Base-by-base conservation (phyloP, 306 rosid species). In the Citrullus amarus region DNA sequence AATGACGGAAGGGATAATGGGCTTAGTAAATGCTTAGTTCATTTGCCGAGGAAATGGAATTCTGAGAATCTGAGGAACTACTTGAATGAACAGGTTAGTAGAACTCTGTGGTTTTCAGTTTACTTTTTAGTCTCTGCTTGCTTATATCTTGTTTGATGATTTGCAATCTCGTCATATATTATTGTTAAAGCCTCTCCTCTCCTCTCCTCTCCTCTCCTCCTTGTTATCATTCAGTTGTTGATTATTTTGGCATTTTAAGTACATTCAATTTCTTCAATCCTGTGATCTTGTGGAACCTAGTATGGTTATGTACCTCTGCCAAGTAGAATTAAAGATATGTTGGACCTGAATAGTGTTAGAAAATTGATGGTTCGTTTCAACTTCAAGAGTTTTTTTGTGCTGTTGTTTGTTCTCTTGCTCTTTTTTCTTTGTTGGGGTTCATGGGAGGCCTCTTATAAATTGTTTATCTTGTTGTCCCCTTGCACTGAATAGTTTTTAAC, bases 1-100 rank as follows among this genome's bases (percentile, higher is more conserved):
- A 77, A 76, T n/a, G 84, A 50, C 6, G 80, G 51, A 2, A 84
- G 74, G 58, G 81, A 77, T n/a, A 85, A 83, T 30, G 86, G 50
- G 66, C 86, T 91, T 8, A 88, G 88, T 61, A 95, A 90, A 82
- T 95, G 97, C 83, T 80, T 95, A 82, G 89, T 92, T 71, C 97
- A 92, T 86, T 82, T 95, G 67, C 99, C 96, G 17, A 84, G 84
- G 80, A 92, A 85, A 56, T 95, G 99, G 99, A 54, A 59, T 70
- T 89, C 93, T 2, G 97, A 92, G 32, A 77, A 84, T 68, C 81
- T 92, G 82, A 88, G 79, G 80, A 79, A 30, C 25, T 90, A 88
- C 54, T 91, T 91, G 80, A 82, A 28, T 28, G 86, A 91, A 11
- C 83, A 89, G 90, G 99, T 83, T 75, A 82, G 87, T 82, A 7